A percentile compares a stretch with the other conserved stretches of the same genome.
Evolutionary conservation across 2,329 filamentous ascomycete genomes (phyloP).

Genomic region (Sporothrix dimorphospora): DNA sequence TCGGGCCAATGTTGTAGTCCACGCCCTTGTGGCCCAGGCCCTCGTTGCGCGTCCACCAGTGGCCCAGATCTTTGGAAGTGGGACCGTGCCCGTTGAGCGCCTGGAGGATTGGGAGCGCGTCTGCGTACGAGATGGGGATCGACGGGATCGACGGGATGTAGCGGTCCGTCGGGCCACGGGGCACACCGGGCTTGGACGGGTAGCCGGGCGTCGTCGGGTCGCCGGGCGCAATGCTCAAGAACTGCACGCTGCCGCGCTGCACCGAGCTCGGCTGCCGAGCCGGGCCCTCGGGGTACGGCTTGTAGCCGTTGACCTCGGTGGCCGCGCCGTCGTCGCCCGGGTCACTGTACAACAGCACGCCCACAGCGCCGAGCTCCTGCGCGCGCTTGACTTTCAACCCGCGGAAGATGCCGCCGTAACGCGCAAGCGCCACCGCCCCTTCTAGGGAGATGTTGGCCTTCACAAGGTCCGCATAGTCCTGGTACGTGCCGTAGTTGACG

Average conservation of each 20-base stretch:
- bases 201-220: slow-evolving; percentile 94
- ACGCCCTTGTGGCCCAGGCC: slow-evolving; percentile 81
- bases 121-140: slow-evolving; percentile 35
- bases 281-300: slow-evolving; percentile 81
- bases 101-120: slow-evolving; percentile 32
- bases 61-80: slow-evolving; percentile 71
- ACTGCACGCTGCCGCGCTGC: slow-evolving; percentile 85
- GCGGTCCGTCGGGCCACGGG: slow-evolving; percentile 69
- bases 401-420: slow-evolving; percentile 85
- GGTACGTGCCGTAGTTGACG: slow-evolving; percentile 87
- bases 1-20: slow-evolving; percentile 82
- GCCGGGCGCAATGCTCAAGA: slow-evolving; percentile 69
- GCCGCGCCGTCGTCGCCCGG: slow-evolving; percentile 84
- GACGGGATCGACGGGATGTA: slow-evolving; percentile 86
- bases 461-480: slow-evolving; percentile 81
- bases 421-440: slow-evolving; percentile 85
- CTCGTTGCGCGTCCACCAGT: slow-evolving; percentile 69
- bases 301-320: slow-evolving; percentile 79
- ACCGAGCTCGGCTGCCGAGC: slow-evolving; percentile 87
- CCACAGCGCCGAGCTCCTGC: slow-evolving; percentile 86
- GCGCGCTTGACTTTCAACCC: slow-evolving; percentile 92
- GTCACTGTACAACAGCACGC: slow-evolving; percentile 82
- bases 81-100: slow-evolving; percentile 89
- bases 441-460: slow-evolving; percentile 73
- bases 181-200: slow-evolving; percentile 85